Conservation (phyloP, 306 rosid genomes). For the Amphicarpaea edgeworthii region DNA sequence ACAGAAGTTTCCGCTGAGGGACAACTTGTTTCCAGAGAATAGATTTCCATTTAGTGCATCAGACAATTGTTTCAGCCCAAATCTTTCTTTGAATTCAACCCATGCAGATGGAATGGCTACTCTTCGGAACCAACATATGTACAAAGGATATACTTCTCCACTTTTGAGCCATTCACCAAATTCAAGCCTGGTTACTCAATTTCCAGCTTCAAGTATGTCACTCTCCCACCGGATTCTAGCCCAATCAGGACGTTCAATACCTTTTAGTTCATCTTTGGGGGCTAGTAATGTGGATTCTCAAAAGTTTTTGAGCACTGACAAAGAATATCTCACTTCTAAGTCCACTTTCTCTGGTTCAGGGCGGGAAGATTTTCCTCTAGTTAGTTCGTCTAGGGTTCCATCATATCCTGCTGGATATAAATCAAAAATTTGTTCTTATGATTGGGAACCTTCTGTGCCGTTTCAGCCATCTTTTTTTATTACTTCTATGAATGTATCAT, state of each 20-base stretch:
- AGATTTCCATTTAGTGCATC: slow-evolving; percentile 59
- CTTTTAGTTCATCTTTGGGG: slow-evolving; percentile 52
- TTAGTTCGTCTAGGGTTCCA: slow-evolving; percentile 49
- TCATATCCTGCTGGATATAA: slow-evolving; percentile 52
- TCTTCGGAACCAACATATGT: slow-evolving; percentile 45
- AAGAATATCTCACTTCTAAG: slow-evolving; percentile 50
- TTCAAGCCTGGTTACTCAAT: slow-evolving; percentile 38
- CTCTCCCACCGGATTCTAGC: slow-evolving; percentile 49
- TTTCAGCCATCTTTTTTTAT: slow-evolving; percentile 84
- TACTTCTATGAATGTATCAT: slow-evolving; percentile 59
- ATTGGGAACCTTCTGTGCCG: slow-evolving; percentile 97
- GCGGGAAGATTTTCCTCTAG: slow-evolving; percentile 48
- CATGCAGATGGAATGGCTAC: slow-evolving; percentile 54
- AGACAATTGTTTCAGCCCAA: slow-evolving; percentile 47
- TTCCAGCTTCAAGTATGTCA: slow-evolving; percentile 41
- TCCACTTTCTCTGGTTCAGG: slow-evolving; percentile 61
- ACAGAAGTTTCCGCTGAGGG: slow-evolving; percentile 52
- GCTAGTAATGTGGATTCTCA: slow-evolving; percentile 38
- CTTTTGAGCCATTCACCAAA: slow-evolving; percentile 45
- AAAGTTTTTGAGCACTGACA: slow-evolving; percentile 52
- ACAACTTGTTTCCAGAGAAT: slow-evolving; percentile 56
- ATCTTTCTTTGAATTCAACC: slow-evolving; percentile 55
- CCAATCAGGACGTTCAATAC: slow-evolving; percentile 51
- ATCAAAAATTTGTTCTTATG: slow-evolving; percentile 56
- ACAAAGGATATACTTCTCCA: slow-evolving; percentile 47